A percentile compares a stretch with the other conserved stretches of the same genome.
Evolutionary conservation across 768 basidiomycete species (phyloP).

Genomic region (Pleurotus sapidus): DNA sequence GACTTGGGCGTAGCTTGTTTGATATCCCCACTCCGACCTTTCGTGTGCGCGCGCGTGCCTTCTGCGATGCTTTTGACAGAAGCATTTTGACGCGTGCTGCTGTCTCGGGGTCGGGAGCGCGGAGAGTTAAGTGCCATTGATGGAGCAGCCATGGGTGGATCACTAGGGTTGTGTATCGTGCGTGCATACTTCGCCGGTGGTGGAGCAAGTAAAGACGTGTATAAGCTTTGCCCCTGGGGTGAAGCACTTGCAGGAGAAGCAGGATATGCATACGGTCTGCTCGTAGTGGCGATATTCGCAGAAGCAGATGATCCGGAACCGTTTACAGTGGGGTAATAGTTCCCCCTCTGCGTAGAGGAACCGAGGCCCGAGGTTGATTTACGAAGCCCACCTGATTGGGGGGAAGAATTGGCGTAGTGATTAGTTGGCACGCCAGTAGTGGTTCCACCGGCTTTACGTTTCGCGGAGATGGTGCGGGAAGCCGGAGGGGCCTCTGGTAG

Average conservation of each 20-base stretch:
- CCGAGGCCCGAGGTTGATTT: slow-evolving; percentile 43
- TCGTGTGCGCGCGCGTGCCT: slow-evolving; percentile 41
- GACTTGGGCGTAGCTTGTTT: slow-evolving; percentile 30
- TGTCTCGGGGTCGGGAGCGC: slow-evolving; percentile 28
- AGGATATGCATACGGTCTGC: slow-evolving; percentile 27
- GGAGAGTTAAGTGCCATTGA: slow-evolving; percentile 43
- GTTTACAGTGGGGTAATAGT: slow-evolving; percentile 35
- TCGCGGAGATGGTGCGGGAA: slow-evolving; percentile 54
- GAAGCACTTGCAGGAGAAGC: slow-evolving; percentile 29
- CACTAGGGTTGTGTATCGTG: slow-evolving; percentile 73
- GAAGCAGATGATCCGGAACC: slow-evolving; percentile 14
- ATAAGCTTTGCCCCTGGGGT: slow-evolving; percentile 53
- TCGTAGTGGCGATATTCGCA: slow-evolving; percentile 23
- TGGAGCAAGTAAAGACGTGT: slow-evolving; percentile 71
- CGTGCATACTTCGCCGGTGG: slow-evolving; percentile 75
- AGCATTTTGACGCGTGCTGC: slow-evolving; percentile 15
- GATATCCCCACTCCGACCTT: slow-evolving; percentile 30
- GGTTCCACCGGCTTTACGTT: slow-evolving; percentile 44
- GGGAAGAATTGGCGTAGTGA: slow-evolving; percentile 51
- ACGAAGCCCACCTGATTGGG: slow-evolving; percentile 40
- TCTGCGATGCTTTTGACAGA: slow-evolving; percentile 42
- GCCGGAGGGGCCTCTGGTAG: slow-evolving; percentile 40
- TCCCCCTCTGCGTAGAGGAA: slow-evolving; percentile 29
- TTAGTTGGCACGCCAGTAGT: slow-evolving; percentile 30
- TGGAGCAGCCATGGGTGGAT: slow-evolving; percentile 63